phyloP scores from a whole-genome alignment of 768 basidiomycete genomes.

The Saitozyma podzolica region DNA sequence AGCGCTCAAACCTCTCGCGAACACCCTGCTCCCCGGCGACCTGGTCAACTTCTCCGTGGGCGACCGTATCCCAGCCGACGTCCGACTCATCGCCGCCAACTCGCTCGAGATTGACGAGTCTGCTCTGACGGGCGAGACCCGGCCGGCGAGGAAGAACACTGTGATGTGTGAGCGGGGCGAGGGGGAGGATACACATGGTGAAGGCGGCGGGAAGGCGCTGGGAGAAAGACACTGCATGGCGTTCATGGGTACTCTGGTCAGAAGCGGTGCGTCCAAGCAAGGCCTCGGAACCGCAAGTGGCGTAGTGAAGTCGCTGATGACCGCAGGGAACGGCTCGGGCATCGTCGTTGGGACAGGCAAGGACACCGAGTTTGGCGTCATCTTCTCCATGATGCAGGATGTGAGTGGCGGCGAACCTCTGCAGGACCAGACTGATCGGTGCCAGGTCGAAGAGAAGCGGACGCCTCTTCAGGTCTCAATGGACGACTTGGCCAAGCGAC shows the following conservation, averaged over 20 bases:
- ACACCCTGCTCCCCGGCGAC: conserved; percentile 95
- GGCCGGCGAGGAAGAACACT: conserved; percentile 67
- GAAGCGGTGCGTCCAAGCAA: conserved; percentile 64
- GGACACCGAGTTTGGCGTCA: conserved; percentile 90
- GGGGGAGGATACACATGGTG: conserved; percentile 55
- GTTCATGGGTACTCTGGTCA: conserved; percentile 93
- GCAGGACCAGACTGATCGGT: background rate
- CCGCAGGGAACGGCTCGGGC: conserved; percentile 72
- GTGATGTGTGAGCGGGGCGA: conserved; percentile 58
- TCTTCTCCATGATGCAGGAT: conserved; percentile 98
- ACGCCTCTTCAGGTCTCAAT: conserved; percentile 90
- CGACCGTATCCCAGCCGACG: conserved; percentile 90
- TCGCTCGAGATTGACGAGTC: conserved; percentile 95
- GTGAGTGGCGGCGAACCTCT: conserved; percentile 55
- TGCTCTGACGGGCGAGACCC: conserved; percentile 90
- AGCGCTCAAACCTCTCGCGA: conserved; percentile 79
- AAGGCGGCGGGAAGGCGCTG: conserved; percentile 57
- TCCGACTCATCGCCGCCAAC: conserved; percentile 75
- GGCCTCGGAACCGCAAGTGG: too few relatives aligned
- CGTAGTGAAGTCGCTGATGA: conserved; percentile 1
- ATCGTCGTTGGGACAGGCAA: conserved; percentile 82
- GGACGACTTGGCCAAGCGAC: conserved; percentile 92
- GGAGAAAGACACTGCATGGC: conserved; percentile 85
- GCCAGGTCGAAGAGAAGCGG: conserved; percentile 75
- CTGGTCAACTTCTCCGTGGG: conserved; percentile 85